Base-by-base conservation (phyloP, 306 rosid genomes). In the Delonix regia region DNA sequence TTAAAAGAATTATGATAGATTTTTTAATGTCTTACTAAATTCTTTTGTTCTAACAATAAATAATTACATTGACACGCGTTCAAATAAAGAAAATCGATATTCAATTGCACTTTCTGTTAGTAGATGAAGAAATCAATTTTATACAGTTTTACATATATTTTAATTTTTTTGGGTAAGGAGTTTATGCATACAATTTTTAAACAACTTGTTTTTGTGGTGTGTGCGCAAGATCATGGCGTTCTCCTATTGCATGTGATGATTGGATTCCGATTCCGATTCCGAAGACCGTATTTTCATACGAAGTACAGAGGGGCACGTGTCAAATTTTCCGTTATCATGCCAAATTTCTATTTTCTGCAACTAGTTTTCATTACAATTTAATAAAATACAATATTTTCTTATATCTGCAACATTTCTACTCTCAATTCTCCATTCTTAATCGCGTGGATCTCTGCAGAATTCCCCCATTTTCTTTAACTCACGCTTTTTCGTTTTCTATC, bases 371-470 rank as follows among this genome's bases (percentile, higher is more conserved):
- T 77, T 73, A 51, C 57, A 48, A 42, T 68, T 59, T 45, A 56
- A 57, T 7, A 47, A 63, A 60, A 71, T 33, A 28, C 51, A 27
- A 34, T 49, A 28, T 56, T 27, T 18, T 69, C 28, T 11, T 22
- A 28, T 38, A 18, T 15, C 77, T 64, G 47, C 83, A 41, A 24
- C 56, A 76, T 71, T 22, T 27, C 62, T 78, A 55, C 60, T 33
- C 27, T 64, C 33, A 22, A 47, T 55, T 53, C 59, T 69, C 76
- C 81, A 52, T 78, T 82, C 71, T 71, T 62, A 86, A 70, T 84
- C 87, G 87, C 84, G 74, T 79, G 84, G 78, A 89, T 87, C 88
- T 78, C 79, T 68, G 71, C 73, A 66, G 48, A 81, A 69, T 72
- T 78, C 38, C 66, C 81, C 62, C 41, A 28, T 33, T n/a, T 22